Evolutionary conservation across 2,329 filamentous ascomycete species (phyloP), one percentile per base, ranked within the genome.

Genomic region (Xylaria polymorpha): DNA sequence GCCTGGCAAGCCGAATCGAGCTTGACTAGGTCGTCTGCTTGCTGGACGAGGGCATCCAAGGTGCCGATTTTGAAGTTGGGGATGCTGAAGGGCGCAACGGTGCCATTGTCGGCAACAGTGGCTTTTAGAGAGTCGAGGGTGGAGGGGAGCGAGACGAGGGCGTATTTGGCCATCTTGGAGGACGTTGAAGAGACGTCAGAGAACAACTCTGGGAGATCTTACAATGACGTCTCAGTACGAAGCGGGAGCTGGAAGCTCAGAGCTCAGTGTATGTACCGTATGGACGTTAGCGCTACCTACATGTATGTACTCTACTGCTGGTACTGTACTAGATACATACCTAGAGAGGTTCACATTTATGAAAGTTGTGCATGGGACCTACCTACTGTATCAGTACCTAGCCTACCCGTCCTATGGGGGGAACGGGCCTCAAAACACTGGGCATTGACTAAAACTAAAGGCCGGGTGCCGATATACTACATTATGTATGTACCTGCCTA

Each of bases 31-130:
- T 98, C 96, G 78, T 99, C 96, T 66, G 96, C 96, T 82, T 99
- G 95, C 83, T 97, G 93, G 53, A 99, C 94, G 67, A 99, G 86
- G 46, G 92, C 94, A 83, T 99, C 96, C 44, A 99, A 87, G 0
- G 96, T 98, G 67, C 96, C 96, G 80, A 99, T 97, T 85, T 98
- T 99, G 87, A 99, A 98, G 73, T 94, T 91, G 22, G 96, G 96
- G 72, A 98, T 92, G 66, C 88, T 84, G 79, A 98, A 98, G 2
- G 90, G 90, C 61, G 90, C 84, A 55, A 94, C 91, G 61, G 87
- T 89, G 79, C 92, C 94, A 80, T 92, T 90, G 76, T 97, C 93
- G 66, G 88, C 85, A 64, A 97, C 86, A 50, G 91, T 93, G 65
- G 90, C 84, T 74, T 90, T 89, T 71, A 99, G 83, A 55, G 93